These are phyloP conservation scores for Graphilbum ipis-grandicollis DNA, from an alignment of 2,329 filamentous ascomycete genomes.

Conservation along the genomic window DNA sequence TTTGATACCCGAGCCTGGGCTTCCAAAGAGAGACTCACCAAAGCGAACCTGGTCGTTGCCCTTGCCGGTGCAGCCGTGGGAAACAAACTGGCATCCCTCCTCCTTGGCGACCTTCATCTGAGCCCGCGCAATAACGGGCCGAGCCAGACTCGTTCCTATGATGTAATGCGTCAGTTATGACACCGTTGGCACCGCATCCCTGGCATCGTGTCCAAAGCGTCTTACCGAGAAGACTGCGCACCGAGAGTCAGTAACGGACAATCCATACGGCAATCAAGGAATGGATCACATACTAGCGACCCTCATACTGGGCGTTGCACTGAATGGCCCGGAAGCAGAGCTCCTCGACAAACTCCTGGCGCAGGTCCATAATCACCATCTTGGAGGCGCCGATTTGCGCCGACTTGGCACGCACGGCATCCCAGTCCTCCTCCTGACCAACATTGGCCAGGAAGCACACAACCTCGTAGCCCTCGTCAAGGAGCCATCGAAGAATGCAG, in stretches of 20 bases:
- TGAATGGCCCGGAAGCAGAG: slow-evolving; percentile 67
- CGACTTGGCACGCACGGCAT: slow-evolving; percentile 51
- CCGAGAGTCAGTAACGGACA: not conserved
- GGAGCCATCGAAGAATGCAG: slow-evolving; percentile 11
- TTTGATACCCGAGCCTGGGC: too few species aligned
- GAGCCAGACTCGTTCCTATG: slow-evolving; percentile 44
- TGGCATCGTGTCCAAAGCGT: too few species aligned
- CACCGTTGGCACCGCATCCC: too few species aligned
- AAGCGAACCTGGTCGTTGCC: slow-evolving; percentile 17
- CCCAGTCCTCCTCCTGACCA: slow-evolving; percentile 62
- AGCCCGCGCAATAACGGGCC: slow-evolving; percentile 51
- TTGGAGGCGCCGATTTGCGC: slow-evolving; percentile 44
- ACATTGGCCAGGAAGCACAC: slow-evolving; percentile 51
- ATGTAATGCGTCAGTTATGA: not conserved
- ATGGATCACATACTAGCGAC: slow-evolving; percentile 15
- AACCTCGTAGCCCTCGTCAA: slow-evolving; percentile 40
- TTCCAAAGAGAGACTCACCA: not conserved
- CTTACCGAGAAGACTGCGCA: slow-evolving; percentile 21
- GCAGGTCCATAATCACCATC: slow-evolving; percentile 47
- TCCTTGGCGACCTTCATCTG: slow-evolving; percentile 47
- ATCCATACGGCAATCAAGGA: not conserved
- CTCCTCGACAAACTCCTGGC: slow-evolving; percentile 62
- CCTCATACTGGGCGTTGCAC: slow-evolving; percentile 55
- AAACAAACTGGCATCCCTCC: slow-evolving; percentile 26
- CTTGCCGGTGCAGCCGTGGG: slow-evolving; percentile 38